A percentile compares a stretch with the other conserved stretches of the same genome.
Conservation (phyloP, 1,284 basidiomycete genomes). For the Ganoderma sinense region DNA sequence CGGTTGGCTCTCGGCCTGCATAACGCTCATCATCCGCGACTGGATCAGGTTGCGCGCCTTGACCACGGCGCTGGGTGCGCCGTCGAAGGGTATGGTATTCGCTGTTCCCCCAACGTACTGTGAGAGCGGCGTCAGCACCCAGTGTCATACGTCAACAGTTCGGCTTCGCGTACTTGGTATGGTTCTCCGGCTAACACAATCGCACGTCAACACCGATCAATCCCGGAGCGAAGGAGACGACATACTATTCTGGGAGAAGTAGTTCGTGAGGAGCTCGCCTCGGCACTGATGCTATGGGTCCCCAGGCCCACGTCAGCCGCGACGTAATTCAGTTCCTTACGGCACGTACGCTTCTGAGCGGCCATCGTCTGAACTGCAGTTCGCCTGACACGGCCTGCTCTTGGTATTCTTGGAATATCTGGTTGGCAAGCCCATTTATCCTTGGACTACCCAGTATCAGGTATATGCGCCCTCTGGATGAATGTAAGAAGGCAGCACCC, state of each 20-base stretch:
- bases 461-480: conserved; percentile 66
- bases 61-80: conserved; percentile 62
- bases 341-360: conserved; percentile 59
- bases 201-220: conserved; percentile 5
- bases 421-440: conserved; percentile 55
- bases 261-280: conserved; percentile 74
- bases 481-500: background rate
- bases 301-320: background rate
- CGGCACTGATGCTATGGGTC: conserved; percentile 68
- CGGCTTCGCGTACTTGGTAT: conserved; percentile 60
- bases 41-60: conserved; percentile 66
- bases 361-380: conserved; percentile 71
- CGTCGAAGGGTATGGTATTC: conserved; percentile 69
- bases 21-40: conserved; percentile 48
- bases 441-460: conserved; percentile 54
- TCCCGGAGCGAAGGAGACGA: conserved; percentile 10
- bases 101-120: conserved; percentile 80
- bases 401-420: conserved; percentile 70
- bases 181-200: conserved; percentile 66
- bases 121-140: background rate
- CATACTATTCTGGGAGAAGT: conserved; percentile 85
- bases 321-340: conserved; percentile 34
- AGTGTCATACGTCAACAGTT: background rate
- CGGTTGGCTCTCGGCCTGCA: conserved; percentile 40
- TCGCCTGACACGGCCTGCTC: conserved; percentile 60